Evolutionary conservation across 2,329 filamentous ascomycete species (phyloP).

Genomic region (Colletotrichum scovillei): DNA sequence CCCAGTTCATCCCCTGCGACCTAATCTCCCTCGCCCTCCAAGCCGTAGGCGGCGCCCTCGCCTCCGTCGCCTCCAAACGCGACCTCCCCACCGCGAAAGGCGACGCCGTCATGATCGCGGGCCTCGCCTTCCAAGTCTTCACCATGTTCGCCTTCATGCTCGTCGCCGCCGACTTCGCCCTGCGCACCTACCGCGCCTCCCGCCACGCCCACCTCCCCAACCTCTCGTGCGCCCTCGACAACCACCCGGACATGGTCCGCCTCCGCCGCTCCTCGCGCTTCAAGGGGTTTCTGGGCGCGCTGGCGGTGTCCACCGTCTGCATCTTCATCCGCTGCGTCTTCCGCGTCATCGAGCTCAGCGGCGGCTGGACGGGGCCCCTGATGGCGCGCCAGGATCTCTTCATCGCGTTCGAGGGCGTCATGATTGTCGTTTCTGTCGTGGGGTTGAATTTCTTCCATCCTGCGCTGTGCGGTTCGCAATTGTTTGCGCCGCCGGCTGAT

Average conservation of each 20-base stretch:
- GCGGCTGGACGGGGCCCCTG: constrained; percentile 71
- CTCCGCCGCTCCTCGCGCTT: constrained; percentile 58
- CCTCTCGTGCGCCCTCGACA: constrained; percentile 47
- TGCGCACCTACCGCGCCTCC: constrained; percentile 49
- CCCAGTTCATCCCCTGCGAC: constrained; percentile 73
- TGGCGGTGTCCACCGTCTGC: constrained; percentile 68
- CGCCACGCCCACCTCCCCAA: constrained; percentile 39
- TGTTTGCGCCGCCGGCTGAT: constrained; percentile 40
- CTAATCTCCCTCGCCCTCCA: constrained; percentile 71
- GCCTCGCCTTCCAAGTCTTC: constrained; percentile 70
- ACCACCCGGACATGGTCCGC: constrained; percentile 44
- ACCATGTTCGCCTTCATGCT: constrained; percentile 66
- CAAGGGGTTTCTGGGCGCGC: constrained; percentile 64
- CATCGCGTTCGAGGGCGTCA: constrained; percentile 67
- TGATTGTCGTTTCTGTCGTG: constrained; percentile 60
- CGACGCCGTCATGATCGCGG: constrained; percentile 74
- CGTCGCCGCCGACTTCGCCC: constrained; percentile 61
- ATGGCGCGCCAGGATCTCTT: constrained; percentile 67
- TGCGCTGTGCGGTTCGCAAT: constrained; percentile 42
- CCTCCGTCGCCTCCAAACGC: constrained; percentile 54
- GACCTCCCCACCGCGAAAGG: constrained; percentile 52
- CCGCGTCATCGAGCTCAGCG: constrained; percentile 73
- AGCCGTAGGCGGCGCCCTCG: constrained; percentile 67
- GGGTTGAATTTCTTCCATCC: constrained; percentile 60
- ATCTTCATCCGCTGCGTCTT: constrained; percentile 75